A percentile compares a stretch with the other conserved stretches of the same genome.
phyloP scores from a whole-genome alignment of 805 yeast genomes.

The Saturnispora ahearnii region DNA sequence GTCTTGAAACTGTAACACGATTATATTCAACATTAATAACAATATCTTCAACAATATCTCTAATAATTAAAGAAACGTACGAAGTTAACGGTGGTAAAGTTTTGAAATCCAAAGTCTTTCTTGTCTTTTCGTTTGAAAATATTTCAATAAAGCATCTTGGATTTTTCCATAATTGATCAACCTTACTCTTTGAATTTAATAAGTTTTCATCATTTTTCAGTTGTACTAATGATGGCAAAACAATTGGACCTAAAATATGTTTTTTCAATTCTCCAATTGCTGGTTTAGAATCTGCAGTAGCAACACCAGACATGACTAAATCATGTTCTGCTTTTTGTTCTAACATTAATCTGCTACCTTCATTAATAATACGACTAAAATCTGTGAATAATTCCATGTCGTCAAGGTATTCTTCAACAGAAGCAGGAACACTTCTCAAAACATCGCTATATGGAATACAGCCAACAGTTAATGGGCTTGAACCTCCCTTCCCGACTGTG shows the following conservation, averaged over 20 bases:
- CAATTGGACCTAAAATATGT: conserved; percentile 4
- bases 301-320: conserved; percentile 1
- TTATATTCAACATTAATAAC: conserved; percentile 80
- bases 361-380: conserved; percentile 16
- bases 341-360: conserved; percentile 13
- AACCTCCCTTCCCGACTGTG: conserved; percentile 6
- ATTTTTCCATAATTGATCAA: conserved; percentile 59
- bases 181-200: conserved; percentile 32
- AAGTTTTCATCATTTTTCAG: conserved; percentile 26
- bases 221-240: conserved; percentile 30
- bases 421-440: conserved; percentile 30
- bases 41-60: conserved; percentile 68
- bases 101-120: conserved; percentile 35
- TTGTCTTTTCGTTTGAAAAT: conserved; percentile 37
- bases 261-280: conserved; percentile 15
- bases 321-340: conserved; percentile 11
- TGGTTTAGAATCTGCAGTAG: conserved; percentile 18
- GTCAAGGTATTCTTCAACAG: conserved; percentile 38
- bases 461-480: not conserved
- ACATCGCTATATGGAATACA: conserved; percentile 1
- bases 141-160: conserved; percentile 57
- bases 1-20: conserved; percentile 78
- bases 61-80: conserved; percentile 52
- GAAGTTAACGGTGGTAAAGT: conserved; percentile 53
- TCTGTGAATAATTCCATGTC: conserved; percentile 33